Evolutionary conservation across 164 flowering plant genomes (phyloP), one percentile per base, ranked within the genome.

Genomic region (Stephania yunnanensis): DNA sequence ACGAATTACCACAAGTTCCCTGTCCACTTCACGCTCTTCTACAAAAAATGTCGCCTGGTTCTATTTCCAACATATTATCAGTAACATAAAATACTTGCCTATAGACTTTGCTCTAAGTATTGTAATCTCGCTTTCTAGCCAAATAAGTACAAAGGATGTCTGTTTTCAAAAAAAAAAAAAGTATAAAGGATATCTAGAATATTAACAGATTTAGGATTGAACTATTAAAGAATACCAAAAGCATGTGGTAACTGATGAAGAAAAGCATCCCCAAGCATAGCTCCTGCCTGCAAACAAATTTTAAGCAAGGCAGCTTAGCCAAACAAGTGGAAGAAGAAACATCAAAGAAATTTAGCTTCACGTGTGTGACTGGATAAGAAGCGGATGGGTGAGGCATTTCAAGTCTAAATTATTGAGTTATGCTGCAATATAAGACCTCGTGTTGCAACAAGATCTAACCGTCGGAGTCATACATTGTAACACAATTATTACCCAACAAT

Each of bases 221-320:
- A 31, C 73, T 71, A 52, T 17, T 72, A 50, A 36, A 25, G 11
- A 83, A 77, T 90, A 96, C 98, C 97, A 85, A 96, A 90, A 78
- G 99, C 97, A 85, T 96, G 99, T 20, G 98, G 99, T 75, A 96
- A 81, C 77, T 96, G 99, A 85, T 96, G 99, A 83, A 96, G 95
- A 85, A 94, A 96, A 71, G 99, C 95, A 90, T 94, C 98, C 50
- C 98, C 99, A 67, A 96, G 73, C 98, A 94, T 96, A 30, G 99
- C 99, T 75, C 99, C 99, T 58, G 97, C 98, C 99, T 95, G 90
- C 65, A 82, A 82, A 77, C 20, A 73, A 78, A 72, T 61, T 46
- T 68, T 61, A 74, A 58, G 52, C 73, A 75, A 74, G 66, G 15
- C 30, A 70, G 7, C 45, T 74, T 19, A 36, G 9, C 10, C 20